A percentile compares a stretch with the other conserved stretches of the same genome.
Evolutionary conservation across 345 rosid genomes (phyloP).

Genomic region (Lagerstroemia speciosa): DNA sequence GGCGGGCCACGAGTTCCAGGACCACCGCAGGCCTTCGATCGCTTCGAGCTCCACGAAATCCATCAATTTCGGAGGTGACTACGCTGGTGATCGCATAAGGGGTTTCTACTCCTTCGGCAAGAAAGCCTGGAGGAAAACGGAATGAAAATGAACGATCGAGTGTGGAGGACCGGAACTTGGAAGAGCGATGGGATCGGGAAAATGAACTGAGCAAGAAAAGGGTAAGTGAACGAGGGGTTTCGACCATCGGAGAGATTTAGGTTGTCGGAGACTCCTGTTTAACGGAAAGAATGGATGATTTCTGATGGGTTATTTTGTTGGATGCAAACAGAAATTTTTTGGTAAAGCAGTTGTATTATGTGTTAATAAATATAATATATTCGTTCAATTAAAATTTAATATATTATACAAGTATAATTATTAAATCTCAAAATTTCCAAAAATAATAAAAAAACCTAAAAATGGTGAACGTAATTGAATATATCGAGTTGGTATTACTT

Average conservation of each 20-base stretch:
- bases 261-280: neutral
- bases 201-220: neutral
- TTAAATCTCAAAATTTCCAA: no score
- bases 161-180: no score
- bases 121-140: neutral
- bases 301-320: no score
- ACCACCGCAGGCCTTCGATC: constrained; percentile 89
- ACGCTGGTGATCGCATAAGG: neutral
- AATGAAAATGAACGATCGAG: neutral
- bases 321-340: no score
- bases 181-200: neutral
- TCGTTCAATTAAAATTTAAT: no score
- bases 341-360: no score
- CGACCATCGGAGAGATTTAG: neutral
- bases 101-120: neutral
- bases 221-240: neutral
- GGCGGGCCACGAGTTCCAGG: constrained; percentile 97
- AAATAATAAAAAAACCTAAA: no score
- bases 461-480: no score
- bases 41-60: constrained; percentile 83
- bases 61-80: constrained; percentile 23
- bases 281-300: no score
- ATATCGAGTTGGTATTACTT: no score
- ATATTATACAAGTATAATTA: no score
- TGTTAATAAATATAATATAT: no score